Conservation (phyloP, 257 asterid genomes). For the Gardenia jasminoides region DNA sequence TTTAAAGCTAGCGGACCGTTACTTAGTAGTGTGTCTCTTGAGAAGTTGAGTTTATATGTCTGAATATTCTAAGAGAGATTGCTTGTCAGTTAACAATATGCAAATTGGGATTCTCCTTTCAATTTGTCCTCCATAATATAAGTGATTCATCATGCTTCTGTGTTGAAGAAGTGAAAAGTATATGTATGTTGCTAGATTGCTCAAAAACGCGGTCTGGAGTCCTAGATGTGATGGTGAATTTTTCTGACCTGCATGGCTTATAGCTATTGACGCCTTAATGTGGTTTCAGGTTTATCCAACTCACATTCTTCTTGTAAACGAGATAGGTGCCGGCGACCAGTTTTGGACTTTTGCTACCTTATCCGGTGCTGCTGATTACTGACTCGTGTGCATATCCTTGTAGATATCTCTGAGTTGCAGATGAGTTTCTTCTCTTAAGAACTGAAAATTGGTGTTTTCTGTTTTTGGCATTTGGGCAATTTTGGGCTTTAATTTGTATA, state of each 20-base stretch:
- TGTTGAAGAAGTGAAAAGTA: neutral
- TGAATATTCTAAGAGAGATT: neutral
- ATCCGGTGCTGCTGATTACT: conserved; percentile 27
- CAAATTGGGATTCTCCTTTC: neutral
- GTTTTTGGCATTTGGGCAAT: conserved; percentile 24
- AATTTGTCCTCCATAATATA: neutral
- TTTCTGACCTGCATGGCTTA: neutral
- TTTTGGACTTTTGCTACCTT: conserved; percentile 19
- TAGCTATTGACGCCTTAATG: conserved; percentile 1
- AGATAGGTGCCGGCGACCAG: neutral
- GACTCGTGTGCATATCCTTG: conserved; percentile 50
- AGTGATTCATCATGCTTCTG: neutral
- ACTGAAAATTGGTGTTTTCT: conserved; percentile 47
- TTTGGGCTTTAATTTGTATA: conserved; percentile 44
- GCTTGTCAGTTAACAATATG: neutral
- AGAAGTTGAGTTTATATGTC: neutral
- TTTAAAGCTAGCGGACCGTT: neutral
- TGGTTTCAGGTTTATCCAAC: conserved; percentile 17
- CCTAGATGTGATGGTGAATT: neutral
- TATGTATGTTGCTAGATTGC: neutral
- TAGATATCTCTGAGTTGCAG: conserved; percentile 78
- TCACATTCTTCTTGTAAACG: neutral
- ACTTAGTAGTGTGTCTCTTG: neutral
- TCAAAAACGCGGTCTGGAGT: neutral
- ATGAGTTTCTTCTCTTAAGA: conserved; percentile 90